phyloP scores from a whole-genome alignment of 768 basidiomycete species.

The Epithele typhae region DNA sequence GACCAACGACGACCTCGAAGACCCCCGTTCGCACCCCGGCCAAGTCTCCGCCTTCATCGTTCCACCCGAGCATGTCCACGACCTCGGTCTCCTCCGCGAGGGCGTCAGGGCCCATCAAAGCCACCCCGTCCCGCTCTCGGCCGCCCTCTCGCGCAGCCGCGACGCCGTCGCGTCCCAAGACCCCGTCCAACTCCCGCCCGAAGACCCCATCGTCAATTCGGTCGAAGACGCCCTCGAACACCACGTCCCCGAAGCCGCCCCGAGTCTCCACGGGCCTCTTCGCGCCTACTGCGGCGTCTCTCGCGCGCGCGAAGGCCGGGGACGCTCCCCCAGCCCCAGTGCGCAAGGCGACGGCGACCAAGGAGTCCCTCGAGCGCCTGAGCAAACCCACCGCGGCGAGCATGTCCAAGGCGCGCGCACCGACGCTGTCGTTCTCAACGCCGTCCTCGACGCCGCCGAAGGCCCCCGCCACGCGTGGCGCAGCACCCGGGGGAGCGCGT shows the following conservation, averaged over 20 bases:
- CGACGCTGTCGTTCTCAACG: constrained; percentile 13
- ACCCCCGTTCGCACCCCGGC: constrained; percentile 19
- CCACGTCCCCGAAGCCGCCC: constrained; percentile 34
- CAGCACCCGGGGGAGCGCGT: constrained; percentile 1
- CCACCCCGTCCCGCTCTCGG: constrained; percentile 27
- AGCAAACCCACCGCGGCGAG: constrained; percentile 85
- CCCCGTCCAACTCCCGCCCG: constrained; percentile 19
- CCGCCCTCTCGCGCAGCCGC: constrained; percentile 33
- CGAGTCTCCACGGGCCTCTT: constrained; percentile 63
- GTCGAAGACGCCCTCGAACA: constrained; percentile 27
- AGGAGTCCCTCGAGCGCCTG: constrained; percentile 56
- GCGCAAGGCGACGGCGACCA: constrained; percentile 52
- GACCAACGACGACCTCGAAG: constrained; percentile 17
- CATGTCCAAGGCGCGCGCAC: constrained; percentile 50
- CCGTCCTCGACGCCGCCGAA: constrained; percentile 4
- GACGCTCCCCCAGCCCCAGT: constrained; percentile 42
- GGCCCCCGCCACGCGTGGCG: constrained; percentile 13
- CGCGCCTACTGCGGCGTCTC: constrained; percentile 80
- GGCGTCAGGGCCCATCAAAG: constrained; percentile 13
- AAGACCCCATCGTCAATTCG: constrained; percentile 24
- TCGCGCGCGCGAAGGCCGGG: constrained; percentile 62
- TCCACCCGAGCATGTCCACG: constrained; percentile 13
- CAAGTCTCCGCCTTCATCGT: constrained; percentile 26
- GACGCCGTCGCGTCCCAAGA: constrained; percentile 25
- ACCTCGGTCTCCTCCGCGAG: constrained; percentile 19